Conservation (phyloP, 306 rosid species). For the Acacia crassicarpa region DNA sequence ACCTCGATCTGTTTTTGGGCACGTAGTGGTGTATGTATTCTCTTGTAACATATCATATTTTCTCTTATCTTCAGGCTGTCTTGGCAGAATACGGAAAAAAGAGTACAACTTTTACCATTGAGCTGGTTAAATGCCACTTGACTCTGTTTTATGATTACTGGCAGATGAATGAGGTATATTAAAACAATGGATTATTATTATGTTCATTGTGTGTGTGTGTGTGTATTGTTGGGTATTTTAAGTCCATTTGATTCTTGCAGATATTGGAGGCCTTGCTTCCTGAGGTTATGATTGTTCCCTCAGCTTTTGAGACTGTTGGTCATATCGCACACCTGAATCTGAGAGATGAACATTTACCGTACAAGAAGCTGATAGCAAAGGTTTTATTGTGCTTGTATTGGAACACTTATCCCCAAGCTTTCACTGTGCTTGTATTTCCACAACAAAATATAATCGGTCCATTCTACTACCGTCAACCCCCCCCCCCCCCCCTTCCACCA, state of each 20-base stretch:
- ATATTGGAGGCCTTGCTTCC: conserved; percentile 81
- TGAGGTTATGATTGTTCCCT: conserved; percentile 66
- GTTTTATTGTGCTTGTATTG: conserved; percentile 33
- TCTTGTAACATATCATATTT: conserved; percentile 23
- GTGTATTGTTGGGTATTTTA: not conserved
- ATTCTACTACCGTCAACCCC: not conserved
- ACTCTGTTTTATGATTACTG: conserved; percentile 88
- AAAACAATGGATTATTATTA: not conserved
- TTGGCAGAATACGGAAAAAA: conserved; percentile 52
- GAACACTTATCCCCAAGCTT: not conserved
- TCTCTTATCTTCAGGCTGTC: conserved; percentile 51
- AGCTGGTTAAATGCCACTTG: conserved; percentile 87
- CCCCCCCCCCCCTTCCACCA: not conserved
- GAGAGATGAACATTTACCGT: conserved; percentile 80
- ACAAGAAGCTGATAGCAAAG: conserved; percentile 87
- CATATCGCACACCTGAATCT: conserved; percentile 93
- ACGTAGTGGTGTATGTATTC: conserved; percentile 12
- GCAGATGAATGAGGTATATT: conserved; percentile 89
- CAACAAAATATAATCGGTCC: not conserved
- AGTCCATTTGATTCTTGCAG: conserved; percentile 50
- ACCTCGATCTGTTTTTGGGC: conserved; percentile 4
- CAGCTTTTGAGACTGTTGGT: conserved; percentile 85
- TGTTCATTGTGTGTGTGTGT: not conserved
- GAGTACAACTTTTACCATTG: conserved; percentile 46
- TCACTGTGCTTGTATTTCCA: not conserved